Base-by-base conservation (phyloP, 2,329 filamentous ascomycete species). In the Fusarium sp. region DNA sequence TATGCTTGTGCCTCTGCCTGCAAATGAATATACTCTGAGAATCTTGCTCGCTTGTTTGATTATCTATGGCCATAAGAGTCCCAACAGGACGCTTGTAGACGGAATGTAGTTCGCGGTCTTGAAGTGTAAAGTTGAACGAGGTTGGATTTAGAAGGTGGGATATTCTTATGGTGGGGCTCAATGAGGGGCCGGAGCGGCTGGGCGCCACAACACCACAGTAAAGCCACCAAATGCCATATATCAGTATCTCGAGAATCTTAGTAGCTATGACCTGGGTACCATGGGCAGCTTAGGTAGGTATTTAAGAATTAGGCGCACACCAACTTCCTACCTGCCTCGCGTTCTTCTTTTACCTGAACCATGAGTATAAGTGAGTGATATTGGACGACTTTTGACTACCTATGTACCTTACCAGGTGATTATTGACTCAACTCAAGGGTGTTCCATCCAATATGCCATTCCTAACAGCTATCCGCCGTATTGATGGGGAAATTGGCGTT, bases 141-240 rank as follows among this genome's bases (percentile, higher is more conserved):
- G 58, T 72, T 72, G 55, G 53, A 36, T 57, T 48, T 31, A 57
- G 54, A 70, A 65, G 51, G 65, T 72, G 64, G 62, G 71, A 72
- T 72, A 72, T 70, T 70, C 61, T 41, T 38, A 48, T 70, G 65
- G 72, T 72, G 72, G 72, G 72, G 68, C 72, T 54, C 33, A 41
- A 55, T 45, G 64, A 71, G 60, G 61, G 60, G 66, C 30, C 6
- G 30, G n/a, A 33, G 30, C 58, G 33, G 26, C 60, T 69, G 51
- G 45, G 47, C 63, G 64, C 69, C 68, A 70, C 70, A 65, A 69
- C 55, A 65, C 58, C 50, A 71, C 18, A 16, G 12, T 22, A 39
- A n/a, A 30, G 18, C 24, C 16, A 7, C 36, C 26, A 26, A 42
- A 35, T 45, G 28, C 16, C 28, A 41, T n/a, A 26, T 35, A 20